Evolutionary conservation across 2,329 filamentous ascomycete species (phyloP), one percentile per base, ranked within the genome.

Genomic region (Torrubiella hemipterigena): DNA sequence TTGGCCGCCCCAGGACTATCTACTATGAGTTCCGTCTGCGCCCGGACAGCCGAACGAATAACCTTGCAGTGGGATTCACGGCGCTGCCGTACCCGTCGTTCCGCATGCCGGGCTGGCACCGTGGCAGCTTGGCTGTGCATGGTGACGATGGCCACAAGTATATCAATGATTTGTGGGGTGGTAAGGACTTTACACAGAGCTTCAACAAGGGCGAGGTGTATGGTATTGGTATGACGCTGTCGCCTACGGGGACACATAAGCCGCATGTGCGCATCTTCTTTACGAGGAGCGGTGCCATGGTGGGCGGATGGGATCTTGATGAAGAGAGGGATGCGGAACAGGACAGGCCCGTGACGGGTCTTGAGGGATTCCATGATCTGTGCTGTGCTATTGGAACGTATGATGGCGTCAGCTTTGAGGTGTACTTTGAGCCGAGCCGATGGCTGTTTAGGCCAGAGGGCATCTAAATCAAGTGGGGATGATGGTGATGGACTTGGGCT

Each of bases 61-160:
- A 55, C 23, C 58, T 87, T 2, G 79, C 75, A 0, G 49, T 89
- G 8, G 83, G 83, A 8, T 85, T 76, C 50, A 59, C 69, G 0
- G 81, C 81, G 2, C 69, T 79, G 29, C 83, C 83, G 7, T 89
- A 86, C 47, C 83, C 83, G 6, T 64, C 68, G 0, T 89, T 84
- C 59, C 69, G 83, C 7, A 67, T 87, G 37, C 83, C 83, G 0
- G 83, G 83, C 3, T 89, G 82, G 83, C 79, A 91, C 48, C 69
- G 82, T 20, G 82, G 71, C 13, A 79, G 73, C 39, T 47, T 87
- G 11, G 83, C 66, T 2, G 73, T 89, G n/a, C 83, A 89, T 49
- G 76, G 78, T 28, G 83, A 89, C 50, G 83, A 89, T 51, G 83
- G 83, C 0, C 68, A 78, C 44, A 69, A 70, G 50, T 91, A 80